Evolutionary conservation across 345 rosid genomes (phyloP), one percentile per base, ranked within the genome.

Genomic region (Populus davidiana): DNA sequence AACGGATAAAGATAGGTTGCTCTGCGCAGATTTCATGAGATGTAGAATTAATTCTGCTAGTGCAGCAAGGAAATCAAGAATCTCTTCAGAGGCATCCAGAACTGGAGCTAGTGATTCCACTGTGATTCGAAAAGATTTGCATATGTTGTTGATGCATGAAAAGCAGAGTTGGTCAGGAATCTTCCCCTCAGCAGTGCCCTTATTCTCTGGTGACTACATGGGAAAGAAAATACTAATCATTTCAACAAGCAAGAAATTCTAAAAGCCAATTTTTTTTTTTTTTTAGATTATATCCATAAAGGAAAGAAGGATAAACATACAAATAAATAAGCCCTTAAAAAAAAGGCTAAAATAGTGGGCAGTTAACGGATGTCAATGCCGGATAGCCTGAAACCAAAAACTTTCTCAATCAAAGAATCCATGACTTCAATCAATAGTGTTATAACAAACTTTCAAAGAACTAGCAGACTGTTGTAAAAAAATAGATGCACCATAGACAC

Each of bases 11-110:
- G 94, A 50, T 61, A 89, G 79, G 75, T 83, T 82, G 63, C 75
- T 85, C 73, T 71, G 74, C 8, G 79, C 85, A 14, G 86, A 85
- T 87, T 88, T 89, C 75, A 86, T 81, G 66, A 93, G 87, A 81
- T 77, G 83, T 70, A 89, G 87, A 80, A 96, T 87, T 71, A 96
- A 76, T 80, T 92, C 94, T 56, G 87, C 89, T 79, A 91, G 91
- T 71, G 92, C 91, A 65, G 86, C 73, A 74, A 96, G 92, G 75
- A 83, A 85, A 82, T 87, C 86, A 73, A 90, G 84, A 70, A 87
- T 83, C 76, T 85, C 85, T 78, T 86, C 77, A 6, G 92, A 81
- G 49, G 89, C 87, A 78, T 88, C 91, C 72, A 84, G 76, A 61
- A 79, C 69, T 44, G 88, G 83, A 76, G 83, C 84, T 72, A 93